Base-by-base conservation (phyloP, 1,139 yeast species). In the Pichiaceae sp. region DNA sequence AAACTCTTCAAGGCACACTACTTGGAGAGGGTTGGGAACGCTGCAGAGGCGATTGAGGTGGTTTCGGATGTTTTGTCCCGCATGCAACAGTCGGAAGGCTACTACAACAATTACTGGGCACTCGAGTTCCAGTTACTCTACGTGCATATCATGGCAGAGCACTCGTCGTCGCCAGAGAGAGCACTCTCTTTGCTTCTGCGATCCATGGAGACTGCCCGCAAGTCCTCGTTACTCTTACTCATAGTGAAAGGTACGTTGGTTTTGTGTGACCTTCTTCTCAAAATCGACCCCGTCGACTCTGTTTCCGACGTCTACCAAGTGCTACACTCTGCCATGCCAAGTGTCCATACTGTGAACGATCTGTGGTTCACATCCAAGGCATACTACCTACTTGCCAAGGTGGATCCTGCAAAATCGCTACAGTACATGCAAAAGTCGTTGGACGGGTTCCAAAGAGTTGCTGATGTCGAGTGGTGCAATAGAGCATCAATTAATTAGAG, bases 101-200 rank as follows among this genome's bases (percentile, higher is more conserved):
- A 50, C 4, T 55, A 56, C 16, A 69, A 70, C 42, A 57, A 60
- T 18, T 62, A 59, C 35, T 62, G 71, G 57, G 56, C 56, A 14
- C 56, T 72, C 26, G 61, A 63, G 45, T 61, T 72, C 38, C 69
- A 66, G 30, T 44, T 73, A 12, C 46, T 73, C 31, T 69, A 69
- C 43, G 66, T 75, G 35, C 51, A 54, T 15, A 58, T 73, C 2
- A 59, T 68, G 41, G 52, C 62, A 20, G 40, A 48, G 11, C 54
- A 70, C 1, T 67, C 57, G 1, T 16, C 65, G 1, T 56, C 62
- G 4, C 64, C 66, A 9, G 51, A 66, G 6, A 57, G 70, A 35
- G 71, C 66, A 0, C 44, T 74, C 12, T 63, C 75, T 0, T 52
- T 68, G 29, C 48, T 71, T 0, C 52, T 73, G 2, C 72, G 69